Conservation (phyloP, 768 basidiomycete species). For the Lyophyllum shimeji region DNA sequence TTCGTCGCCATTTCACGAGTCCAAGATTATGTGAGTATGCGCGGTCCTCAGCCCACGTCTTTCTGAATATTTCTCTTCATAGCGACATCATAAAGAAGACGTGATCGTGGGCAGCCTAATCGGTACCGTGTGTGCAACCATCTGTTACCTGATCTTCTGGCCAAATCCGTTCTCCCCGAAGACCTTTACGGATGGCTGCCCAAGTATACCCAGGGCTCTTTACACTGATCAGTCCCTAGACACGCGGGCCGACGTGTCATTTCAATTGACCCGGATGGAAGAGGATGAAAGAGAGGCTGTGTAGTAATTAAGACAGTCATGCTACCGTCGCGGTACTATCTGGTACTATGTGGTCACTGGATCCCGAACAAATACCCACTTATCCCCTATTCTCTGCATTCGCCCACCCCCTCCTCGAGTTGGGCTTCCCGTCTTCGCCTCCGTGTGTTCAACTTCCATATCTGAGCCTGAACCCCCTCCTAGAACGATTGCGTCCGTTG, state of each 20-base stretch:
- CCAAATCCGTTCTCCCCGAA: conserved; percentile 54
- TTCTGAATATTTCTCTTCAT: conserved; percentile 1
- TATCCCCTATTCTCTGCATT: conserved; percentile 73
- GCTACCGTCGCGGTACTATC: conserved; percentile 21
- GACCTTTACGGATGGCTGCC: conserved; percentile 30
- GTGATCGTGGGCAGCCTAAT: conserved; percentile 63
- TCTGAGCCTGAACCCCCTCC: conserved; percentile 39
- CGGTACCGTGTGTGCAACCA: conserved; percentile 47
- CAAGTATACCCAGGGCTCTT: conserved; percentile 41
- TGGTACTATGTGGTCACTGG: conserved; percentile 25
- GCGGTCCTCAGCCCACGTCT: background rate
- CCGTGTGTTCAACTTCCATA: conserved; percentile 13
- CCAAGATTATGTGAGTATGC: conserved; percentile 60
- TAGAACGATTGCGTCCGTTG: conserved; percentile 60
- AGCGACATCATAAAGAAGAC: conserved; percentile 73
- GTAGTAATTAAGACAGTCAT: conserved; percentile 29
- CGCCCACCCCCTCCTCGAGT: conserved; percentile 38
- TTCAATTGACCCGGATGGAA: conserved; percentile 47
- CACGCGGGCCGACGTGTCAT: conserved; percentile 31
- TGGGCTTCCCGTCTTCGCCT: conserved; percentile 6
- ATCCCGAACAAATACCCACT: conserved; percentile 68
- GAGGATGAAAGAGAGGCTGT: conserved; percentile 39
- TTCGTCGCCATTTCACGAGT: conserved; percentile 64
- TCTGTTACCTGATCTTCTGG: conserved; percentile 64
- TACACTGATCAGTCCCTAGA: conserved; percentile 31